phyloP scores from a whole-genome alignment of 345 rosid genomes.

The Eutrema japonicum region DNA sequence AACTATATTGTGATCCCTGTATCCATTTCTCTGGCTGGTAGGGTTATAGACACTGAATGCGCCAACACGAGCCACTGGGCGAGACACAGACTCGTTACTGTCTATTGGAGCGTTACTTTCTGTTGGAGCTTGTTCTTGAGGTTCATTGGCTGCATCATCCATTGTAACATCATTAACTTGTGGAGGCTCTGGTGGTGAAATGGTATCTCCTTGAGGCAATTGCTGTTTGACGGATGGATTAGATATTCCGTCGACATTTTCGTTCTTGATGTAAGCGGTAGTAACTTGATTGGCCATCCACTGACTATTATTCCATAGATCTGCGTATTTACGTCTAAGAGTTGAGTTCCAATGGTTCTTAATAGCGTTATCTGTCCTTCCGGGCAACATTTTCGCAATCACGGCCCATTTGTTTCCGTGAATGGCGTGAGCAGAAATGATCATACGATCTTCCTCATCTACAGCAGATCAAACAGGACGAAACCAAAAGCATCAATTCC shows the following conservation, averaged over 20 bases:
- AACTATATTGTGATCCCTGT: conserved; percentile 41
- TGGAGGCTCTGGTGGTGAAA: conserved; percentile 37
- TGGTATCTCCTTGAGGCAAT: conserved; percentile 48
- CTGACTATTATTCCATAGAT: conserved; percentile 43
- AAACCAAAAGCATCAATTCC: neutral
- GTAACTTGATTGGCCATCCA: conserved; percentile 44
- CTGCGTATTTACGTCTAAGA: conserved; percentile 60
- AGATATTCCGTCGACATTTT: conserved; percentile 29
- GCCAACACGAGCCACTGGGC: conserved; percentile 66
- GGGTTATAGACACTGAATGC: conserved; percentile 73
- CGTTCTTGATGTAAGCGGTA: conserved; percentile 46
- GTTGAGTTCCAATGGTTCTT: conserved; percentile 97
- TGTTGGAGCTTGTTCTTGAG: conserved; percentile 34
- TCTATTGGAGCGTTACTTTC: conserved; percentile 29
- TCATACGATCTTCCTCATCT: conserved; percentile 85
- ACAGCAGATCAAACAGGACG: conserved; percentile 32
- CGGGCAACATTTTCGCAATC: conserved; percentile 75
- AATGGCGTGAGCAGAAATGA: conserved; percentile 65
- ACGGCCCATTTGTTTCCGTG: conserved; percentile 97
- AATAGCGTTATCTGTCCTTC: conserved; percentile 88
- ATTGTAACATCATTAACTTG: conserved; percentile 42
- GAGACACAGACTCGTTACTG: conserved; percentile 43
- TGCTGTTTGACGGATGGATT: conserved; percentile 57
- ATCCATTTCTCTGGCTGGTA: conserved; percentile 43
- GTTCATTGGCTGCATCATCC: conserved; percentile 46